Conservation (phyloP, 176 grass and related monocot species). For the Carex cristatella region DNA sequence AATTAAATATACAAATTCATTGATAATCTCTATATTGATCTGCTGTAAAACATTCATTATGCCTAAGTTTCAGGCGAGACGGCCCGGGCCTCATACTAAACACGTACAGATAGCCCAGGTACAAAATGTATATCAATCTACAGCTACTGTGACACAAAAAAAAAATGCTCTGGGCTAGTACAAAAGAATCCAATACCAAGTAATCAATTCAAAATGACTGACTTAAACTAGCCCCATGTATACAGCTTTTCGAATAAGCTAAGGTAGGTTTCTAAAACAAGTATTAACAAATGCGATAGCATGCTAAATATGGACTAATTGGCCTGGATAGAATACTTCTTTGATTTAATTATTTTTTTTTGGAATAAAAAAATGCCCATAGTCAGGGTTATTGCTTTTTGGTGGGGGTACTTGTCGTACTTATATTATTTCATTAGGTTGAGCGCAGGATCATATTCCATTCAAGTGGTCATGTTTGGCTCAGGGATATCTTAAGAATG, state of each 20-base stretch:
- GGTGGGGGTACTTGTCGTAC: background rate
- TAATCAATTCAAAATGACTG: background rate
- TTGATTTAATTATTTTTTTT: background rate
- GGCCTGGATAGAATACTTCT: background rate
- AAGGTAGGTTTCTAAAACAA: conserved; percentile 1
- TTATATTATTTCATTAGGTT: background rate
- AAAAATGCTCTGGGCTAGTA: background rate
- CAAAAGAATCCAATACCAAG: background rate
- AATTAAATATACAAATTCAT: background rate
- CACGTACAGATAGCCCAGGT: background rate
- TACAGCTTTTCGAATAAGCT: background rate
- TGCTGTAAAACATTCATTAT: too few species aligned
- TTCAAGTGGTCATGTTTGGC: background rate
- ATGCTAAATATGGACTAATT: background rate
- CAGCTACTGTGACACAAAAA: background rate
- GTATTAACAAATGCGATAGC: background rate
- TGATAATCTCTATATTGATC: background rate
- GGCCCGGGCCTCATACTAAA: background rate
- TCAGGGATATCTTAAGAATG: background rate
- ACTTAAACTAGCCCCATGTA: background rate
- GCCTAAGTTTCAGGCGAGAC: background rate
- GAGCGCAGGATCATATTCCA: background rate
- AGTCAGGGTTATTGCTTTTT: background rate
- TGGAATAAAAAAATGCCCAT: background rate
- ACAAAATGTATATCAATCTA: background rate